Conservation (phyloP, 345 rosid genomes). For the Salix koriyanagi region DNA sequence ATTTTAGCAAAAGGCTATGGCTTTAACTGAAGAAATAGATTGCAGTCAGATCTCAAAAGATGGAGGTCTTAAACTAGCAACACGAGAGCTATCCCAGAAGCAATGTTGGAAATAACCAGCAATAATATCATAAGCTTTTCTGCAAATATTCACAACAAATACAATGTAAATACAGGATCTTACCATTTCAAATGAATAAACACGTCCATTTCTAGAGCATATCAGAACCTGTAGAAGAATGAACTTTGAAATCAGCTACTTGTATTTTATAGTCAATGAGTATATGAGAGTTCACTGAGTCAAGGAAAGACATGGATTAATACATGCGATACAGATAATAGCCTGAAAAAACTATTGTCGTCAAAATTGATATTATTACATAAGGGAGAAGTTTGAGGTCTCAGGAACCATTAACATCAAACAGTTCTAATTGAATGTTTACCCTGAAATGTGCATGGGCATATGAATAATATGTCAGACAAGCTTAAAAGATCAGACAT, state of each 20-base stretch:
- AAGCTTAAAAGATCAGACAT: background rate
- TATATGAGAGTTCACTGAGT: background rate
- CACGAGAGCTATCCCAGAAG: background rate
- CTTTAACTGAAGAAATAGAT: background rate
- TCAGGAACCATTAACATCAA: background rate
- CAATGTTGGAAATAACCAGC: background rate
- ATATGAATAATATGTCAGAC: background rate
- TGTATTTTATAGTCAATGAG: background rate
- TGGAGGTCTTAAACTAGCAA: background rate
- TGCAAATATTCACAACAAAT: background rate
- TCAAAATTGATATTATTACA: no score
- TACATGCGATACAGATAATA: background rate
- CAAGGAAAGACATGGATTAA: background rate
- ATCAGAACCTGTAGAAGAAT: conserved; percentile 55
- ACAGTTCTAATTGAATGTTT: background rate
- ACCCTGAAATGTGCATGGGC: background rate
- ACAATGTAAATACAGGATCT: background rate
- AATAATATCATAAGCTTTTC: background rate
- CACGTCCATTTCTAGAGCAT: conserved; percentile 77
- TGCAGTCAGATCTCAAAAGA: no score
- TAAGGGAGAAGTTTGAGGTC: background rate
- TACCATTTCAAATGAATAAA: conserved; percentile 72
- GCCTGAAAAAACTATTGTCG: no score
- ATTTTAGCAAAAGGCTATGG: no score
- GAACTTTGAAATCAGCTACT: background rate